phyloP scores from a whole-genome alignment of 352 stramenopile species.

The Phytopythium litorale region DNA sequence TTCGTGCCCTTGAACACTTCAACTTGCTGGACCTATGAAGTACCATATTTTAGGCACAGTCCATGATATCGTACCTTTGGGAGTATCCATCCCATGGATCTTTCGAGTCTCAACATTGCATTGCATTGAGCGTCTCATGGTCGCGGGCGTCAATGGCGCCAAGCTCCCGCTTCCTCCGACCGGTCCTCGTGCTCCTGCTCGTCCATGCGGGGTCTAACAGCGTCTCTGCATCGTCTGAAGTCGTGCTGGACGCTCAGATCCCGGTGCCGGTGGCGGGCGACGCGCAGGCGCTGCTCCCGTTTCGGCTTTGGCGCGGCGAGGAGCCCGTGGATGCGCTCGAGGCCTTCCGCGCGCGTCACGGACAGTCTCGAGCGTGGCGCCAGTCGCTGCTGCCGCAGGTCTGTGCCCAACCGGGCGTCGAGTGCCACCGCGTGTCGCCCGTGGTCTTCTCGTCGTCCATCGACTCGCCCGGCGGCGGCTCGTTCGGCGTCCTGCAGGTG shows the following conservation, averaged over 20 bases:
- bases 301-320: constrained; percentile 30
- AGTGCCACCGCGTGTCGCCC: constrained; percentile 34
- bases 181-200: background rate
- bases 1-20: background rate
- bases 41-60: background rate
- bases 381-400: constrained; percentile 37
- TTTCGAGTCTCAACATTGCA: background rate
- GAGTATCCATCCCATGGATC: background rate
- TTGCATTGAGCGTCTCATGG: no score
- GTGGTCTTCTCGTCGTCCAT: constrained; percentile 44
- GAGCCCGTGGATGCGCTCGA: constrained; percentile 59
- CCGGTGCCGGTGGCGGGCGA: constrained; percentile 1
- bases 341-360: constrained; percentile 33
- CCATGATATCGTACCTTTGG: background rate
- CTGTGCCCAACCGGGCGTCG: constrained; percentile 24
- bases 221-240: background rate
- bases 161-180: background rate
- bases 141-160: background rate
- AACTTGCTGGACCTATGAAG: background rate
- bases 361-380: constrained; percentile 30
- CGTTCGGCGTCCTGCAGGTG: constrained; percentile 40
- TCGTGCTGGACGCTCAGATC: constrained; percentile 7
- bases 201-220: background rate
- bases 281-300: constrained; percentile 7
- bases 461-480: constrained; percentile 14